These are phyloP conservation scores for Euphorbia peplus DNA, from an alignment of 345 rosid species.

Conservation along the genomic window DNA sequence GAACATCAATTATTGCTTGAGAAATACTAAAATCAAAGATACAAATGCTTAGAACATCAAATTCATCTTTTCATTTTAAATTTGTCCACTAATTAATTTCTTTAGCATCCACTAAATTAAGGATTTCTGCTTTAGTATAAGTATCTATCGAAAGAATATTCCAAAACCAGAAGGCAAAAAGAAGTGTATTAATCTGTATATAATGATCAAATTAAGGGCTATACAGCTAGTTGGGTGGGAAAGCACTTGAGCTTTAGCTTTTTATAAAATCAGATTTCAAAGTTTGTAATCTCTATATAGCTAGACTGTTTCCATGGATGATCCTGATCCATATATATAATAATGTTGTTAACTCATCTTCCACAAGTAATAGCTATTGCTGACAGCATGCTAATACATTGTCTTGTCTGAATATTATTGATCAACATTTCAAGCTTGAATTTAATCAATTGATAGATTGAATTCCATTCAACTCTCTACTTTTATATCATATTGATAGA, in stretches of 20 bases:
- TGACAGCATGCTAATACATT: too few species aligned
- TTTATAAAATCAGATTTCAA: background rate
- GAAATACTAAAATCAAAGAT: too few species aligned
- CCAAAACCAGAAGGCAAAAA: too few species aligned
- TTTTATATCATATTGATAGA: too few species aligned
- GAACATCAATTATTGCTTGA: too few species aligned
- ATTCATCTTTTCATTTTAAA: too few species aligned
- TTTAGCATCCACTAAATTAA: background rate
- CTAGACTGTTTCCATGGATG: too few species aligned
- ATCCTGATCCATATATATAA: conserved; percentile 19
- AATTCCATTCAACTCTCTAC: too few species aligned
- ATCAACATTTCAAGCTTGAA: background rate
- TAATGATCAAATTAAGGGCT: background rate
- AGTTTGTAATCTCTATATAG: conserved; percentile 19
- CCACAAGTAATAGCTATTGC: conserved; percentile 46
- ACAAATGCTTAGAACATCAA: too few species aligned
- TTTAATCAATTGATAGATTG: too few species aligned
- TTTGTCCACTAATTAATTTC: too few species aligned
- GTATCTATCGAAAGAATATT: conserved; percentile 32
- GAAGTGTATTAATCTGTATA: conserved; percentile 9
- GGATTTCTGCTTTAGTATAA: conserved; percentile 14
- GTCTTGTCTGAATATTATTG: too few species aligned
- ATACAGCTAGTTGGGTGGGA: conserved; percentile 12
- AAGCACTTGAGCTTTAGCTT: conserved; percentile 13
- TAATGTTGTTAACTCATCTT: conserved; percentile 42